phyloP scores from a whole-genome alignment of 2,329 filamentous ascomycete genomes.

The Harringtonia aguacate region DNA sequence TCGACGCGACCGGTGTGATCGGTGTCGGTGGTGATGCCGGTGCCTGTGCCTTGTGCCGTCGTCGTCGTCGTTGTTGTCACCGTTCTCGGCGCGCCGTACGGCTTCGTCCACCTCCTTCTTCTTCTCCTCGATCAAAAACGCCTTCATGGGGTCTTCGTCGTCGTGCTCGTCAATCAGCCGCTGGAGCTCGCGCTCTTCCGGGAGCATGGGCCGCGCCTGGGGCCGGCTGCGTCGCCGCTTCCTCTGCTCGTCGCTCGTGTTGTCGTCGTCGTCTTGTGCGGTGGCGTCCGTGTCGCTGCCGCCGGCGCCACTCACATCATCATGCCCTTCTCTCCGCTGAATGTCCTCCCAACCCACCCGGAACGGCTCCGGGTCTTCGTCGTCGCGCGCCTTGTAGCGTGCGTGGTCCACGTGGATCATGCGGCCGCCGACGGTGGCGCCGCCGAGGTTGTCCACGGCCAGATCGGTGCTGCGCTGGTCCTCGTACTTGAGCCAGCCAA shows the following conservation, averaged over 20 bases:
- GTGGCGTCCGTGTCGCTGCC: conserved; percentile 29
- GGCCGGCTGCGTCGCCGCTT: conserved; percentile 15
- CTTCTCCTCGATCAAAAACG: conserved; percentile 80
- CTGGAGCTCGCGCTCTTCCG: conserved; percentile 72
- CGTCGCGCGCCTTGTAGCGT: conserved; percentile 79
- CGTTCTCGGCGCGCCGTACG: conserved; percentile 41
- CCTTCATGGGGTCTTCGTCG: conserved; percentile 96
- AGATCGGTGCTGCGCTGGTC: conserved; percentile 93
- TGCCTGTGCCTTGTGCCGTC: conserved; percentile 27
- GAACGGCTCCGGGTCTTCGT: conserved; percentile 54
- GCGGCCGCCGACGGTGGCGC: conserved; percentile 70
- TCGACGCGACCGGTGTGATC: conserved; percentile 25
- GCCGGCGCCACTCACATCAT: conserved; percentile 22
- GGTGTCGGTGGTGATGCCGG: conserved; percentile 13
- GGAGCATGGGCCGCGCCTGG: conserved; percentile 49
- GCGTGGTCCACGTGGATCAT: conserved; percentile 85
- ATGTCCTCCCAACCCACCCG: conserved; percentile 51
- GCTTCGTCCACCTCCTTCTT: conserved; percentile 75
- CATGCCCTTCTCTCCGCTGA: conserved; percentile 36
- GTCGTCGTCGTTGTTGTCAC: too few relatives aligned
- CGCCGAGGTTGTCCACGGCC: conserved; percentile 90
- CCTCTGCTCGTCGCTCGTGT: conserved; percentile 26
- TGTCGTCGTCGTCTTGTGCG: conserved; percentile 25
- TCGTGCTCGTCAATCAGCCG: conserved; percentile 71
- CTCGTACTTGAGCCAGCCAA: conserved; percentile 96